Conservation (phyloP, 495 filamentous ascomycete species). For the Geoglossum glabrum region DNA sequence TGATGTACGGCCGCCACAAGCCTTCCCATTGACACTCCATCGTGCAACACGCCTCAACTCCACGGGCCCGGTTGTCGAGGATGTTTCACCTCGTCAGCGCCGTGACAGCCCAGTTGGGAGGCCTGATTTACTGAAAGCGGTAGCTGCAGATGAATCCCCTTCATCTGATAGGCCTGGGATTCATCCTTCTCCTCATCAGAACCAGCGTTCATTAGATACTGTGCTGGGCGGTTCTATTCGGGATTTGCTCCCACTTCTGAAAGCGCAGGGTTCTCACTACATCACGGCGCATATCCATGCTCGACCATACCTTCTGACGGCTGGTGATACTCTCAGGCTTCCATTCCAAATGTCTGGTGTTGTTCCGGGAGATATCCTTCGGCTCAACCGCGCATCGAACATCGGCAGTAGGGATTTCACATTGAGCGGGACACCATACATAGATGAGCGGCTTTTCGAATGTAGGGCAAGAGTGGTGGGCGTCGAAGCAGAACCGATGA, state of each 20-base stretch:
- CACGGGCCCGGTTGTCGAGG: conserved; percentile 16
- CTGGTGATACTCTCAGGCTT: conserved; percentile 68
- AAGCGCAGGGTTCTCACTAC: conserved; percentile 65
- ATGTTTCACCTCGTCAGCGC: not conserved
- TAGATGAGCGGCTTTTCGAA: conserved; percentile 66
- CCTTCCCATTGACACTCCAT: conserved; percentile 8
- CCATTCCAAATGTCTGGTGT: conserved; percentile 88
- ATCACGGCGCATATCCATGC: conserved; percentile 72
- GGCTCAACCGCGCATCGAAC: conserved; percentile 59
- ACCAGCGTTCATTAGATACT: not conserved
- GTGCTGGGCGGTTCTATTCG: conserved; percentile 28
- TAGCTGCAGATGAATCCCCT: not conserved
- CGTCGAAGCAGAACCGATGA: conserved; percentile 70
- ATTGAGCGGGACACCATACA: conserved; percentile 50
- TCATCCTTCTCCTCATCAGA: not conserved
- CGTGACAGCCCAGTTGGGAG: not conserved
- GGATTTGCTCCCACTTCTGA: conserved; percentile 54
- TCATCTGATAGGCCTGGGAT: not conserved
- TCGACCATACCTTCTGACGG: conserved; percentile 73
- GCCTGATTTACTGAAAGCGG: not conserved
- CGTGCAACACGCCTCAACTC: conserved; percentile 17
- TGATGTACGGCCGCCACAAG: not conserved
- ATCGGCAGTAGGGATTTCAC: conserved; percentile 84
- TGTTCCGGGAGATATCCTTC: conserved; percentile 59
- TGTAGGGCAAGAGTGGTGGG: conserved; percentile 75